Evolutionary conservation across 176 grass and related monocot species (phyloP).

Genomic region (Microstegium vimineum): DNA sequence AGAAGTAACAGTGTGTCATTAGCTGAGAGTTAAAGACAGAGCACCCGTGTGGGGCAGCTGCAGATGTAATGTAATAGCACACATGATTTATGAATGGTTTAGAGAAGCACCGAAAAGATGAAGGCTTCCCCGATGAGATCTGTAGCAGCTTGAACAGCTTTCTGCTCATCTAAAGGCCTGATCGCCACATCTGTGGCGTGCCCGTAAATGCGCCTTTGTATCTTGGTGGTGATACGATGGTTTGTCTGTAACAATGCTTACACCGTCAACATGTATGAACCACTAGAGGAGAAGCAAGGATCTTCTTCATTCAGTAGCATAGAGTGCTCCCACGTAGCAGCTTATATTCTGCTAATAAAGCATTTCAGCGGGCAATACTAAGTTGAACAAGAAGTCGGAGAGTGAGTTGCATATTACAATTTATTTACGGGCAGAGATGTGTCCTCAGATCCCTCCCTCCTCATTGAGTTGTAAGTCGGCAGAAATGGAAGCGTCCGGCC

Average conservation of each 20-base stretch:
- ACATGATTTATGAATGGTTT: background rate
- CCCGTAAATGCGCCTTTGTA: conserved; percentile 87
- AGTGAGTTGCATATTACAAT: background rate
- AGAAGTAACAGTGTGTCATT: conserved; percentile 5
- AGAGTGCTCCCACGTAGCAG: background rate
- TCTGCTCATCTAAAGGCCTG: conserved; percentile 80
- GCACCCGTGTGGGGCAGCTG: background rate
- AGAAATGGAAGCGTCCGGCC: background rate
- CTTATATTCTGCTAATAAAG: background rate
- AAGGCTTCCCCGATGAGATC: conserved; percentile 95
- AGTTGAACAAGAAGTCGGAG: background rate
- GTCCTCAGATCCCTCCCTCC: background rate
- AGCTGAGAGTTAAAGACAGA: background rate
- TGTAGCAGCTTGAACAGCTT: conserved; percentile 84
- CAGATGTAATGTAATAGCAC: background rate
- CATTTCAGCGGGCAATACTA: background rate
- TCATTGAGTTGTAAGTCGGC: background rate
- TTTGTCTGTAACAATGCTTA: conserved; percentile 48
- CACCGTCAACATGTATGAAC: background rate
- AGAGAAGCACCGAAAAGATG: conserved; percentile 73
- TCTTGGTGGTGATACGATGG: conserved; percentile 72
- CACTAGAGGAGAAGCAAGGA: background rate
- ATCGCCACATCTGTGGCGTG: conserved; percentile 73
- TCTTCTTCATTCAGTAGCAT: background rate
- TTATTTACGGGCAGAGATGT: background rate